Evolutionary conservation across 129 eudicot species (phyloP).

Genomic region (carrot (Daucus carota)): DNA sequence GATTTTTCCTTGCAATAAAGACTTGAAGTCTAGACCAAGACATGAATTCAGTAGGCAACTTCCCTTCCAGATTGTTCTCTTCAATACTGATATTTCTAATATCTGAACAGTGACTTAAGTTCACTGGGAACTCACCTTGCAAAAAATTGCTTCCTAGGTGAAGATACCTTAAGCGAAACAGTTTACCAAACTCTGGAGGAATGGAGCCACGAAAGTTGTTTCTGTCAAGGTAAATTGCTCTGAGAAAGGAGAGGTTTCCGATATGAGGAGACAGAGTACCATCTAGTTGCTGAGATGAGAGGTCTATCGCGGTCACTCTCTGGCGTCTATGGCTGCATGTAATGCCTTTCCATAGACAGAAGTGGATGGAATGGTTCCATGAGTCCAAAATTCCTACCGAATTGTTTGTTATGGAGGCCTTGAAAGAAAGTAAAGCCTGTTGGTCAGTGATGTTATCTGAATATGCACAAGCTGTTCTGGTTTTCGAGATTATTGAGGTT

Average conservation of each 20-base stretch:
- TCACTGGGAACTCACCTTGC: neutral
- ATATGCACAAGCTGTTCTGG: neutral
- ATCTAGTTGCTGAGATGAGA: slow-evolving; percentile 13
- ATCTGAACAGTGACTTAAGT: neutral
- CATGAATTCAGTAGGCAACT: neutral
- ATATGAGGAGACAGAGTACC: slow-evolving; percentile 31
- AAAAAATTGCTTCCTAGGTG: neutral
- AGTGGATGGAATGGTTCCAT: slow-evolving; percentile 26
- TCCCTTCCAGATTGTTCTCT: neutral
- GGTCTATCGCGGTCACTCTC: slow-evolving; percentile 16
- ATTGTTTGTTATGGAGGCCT: slow-evolving; percentile 2
- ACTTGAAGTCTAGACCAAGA: neutral
- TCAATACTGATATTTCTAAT: neutral
- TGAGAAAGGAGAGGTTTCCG: slow-evolving; percentile 31
- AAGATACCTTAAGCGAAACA: neutral
- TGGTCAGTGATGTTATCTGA: slow-evolving; percentile 6
- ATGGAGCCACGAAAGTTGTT: neutral
- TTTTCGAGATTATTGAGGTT: neutral
- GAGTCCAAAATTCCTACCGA: slow-evolving; percentile 10
- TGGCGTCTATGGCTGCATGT: slow-evolving; percentile 19
- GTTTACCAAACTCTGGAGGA: neutral
- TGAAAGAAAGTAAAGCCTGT: slow-evolving; percentile 21
- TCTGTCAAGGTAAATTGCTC: slow-evolving; percentile 1
- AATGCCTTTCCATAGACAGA: slow-evolving; percentile 29
- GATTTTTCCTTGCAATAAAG: neutral